Conservation (phyloP, 441 rosid species). For the Mallotus japonicus region DNA sequence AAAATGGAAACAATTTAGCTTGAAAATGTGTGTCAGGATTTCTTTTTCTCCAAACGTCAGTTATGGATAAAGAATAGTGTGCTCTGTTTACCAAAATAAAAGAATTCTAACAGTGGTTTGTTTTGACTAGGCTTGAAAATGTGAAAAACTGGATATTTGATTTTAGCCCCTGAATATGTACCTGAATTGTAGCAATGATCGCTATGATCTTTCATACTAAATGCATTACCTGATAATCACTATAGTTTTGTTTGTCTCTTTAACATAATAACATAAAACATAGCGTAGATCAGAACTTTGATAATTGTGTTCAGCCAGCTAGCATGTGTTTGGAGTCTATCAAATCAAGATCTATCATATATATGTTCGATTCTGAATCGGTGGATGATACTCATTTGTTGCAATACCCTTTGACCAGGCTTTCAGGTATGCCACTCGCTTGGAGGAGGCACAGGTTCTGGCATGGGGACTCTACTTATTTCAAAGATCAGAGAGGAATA, state of each 20-base stretch:
- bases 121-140: not conserved
- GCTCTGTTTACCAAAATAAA: no score
- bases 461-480: constrained; percentile 89
- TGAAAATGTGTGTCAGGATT: not conserved
- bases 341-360: no score
- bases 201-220: not conserved
- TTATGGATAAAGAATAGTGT: constrained; percentile 4
- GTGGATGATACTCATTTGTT: constrained; percentile 12
- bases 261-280: not conserved
- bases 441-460: constrained; percentile 96
- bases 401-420: constrained; percentile 41
- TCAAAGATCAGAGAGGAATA: constrained; percentile 81
- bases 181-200: not conserved
- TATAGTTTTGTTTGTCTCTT: not conserved
- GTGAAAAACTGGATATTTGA: not conserved
- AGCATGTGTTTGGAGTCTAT: no score
- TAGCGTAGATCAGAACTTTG: no score
- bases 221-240: not conserved
- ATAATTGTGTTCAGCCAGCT: no score
- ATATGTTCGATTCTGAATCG: constrained; percentile 4
- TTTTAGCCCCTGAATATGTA: constrained; percentile 15
- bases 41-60: not conserved
- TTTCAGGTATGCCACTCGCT: constrained; percentile 94
- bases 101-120: not conserved
- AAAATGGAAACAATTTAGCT: not conserved